Evolutionary conservation across 176 grass and related monocot genomes (phyloP).

Genomic region (Secale cereale): DNA sequence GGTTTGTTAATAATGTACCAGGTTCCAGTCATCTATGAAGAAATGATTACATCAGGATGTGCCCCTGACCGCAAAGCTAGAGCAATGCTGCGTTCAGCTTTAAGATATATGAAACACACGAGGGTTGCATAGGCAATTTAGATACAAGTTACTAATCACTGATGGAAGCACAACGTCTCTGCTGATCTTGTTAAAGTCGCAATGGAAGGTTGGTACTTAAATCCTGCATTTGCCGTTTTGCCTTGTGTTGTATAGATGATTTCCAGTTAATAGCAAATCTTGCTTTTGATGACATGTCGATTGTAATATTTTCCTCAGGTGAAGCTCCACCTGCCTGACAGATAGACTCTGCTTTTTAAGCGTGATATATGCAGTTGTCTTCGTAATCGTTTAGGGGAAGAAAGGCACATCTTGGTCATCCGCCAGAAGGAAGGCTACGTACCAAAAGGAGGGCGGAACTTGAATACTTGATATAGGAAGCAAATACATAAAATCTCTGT

Average conservation of each 20-base stretch:
- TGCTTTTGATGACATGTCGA: background rate
- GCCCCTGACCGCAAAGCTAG: slow-evolving; percentile 91
- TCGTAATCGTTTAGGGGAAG: slow-evolving; percentile 2
- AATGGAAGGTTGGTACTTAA: slow-evolving; percentile 31
- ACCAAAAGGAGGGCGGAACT: background rate
- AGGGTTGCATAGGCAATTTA: slow-evolving; percentile 40
- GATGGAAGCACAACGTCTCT: background rate
- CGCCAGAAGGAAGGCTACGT: background rate
- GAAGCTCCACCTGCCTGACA: slow-evolving; percentile 1
- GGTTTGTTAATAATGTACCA: slow-evolving; percentile 26
- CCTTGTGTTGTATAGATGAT: background rate
- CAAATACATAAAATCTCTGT: background rate
- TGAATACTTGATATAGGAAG: background rate
- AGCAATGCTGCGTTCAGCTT: slow-evolving; percentile 91
- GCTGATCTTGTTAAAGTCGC: slow-evolving; percentile 3
- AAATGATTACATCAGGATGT: slow-evolving; percentile 95
- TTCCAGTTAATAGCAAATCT: background rate
- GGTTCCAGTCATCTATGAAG: slow-evolving; percentile 92
- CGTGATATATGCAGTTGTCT: slow-evolving; percentile 3
- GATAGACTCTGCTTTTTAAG: background rate
- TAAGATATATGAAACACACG: slow-evolving; percentile 78
- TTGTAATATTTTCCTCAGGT: slow-evolving; percentile 12
- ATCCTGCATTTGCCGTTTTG: background rate
- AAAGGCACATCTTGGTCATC: background rate
- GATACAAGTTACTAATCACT: slow-evolving; percentile 2